phyloP scores from a whole-genome alignment of 495 filamentous ascomycete genomes.

The Aspergillus funiculosus region DNA sequence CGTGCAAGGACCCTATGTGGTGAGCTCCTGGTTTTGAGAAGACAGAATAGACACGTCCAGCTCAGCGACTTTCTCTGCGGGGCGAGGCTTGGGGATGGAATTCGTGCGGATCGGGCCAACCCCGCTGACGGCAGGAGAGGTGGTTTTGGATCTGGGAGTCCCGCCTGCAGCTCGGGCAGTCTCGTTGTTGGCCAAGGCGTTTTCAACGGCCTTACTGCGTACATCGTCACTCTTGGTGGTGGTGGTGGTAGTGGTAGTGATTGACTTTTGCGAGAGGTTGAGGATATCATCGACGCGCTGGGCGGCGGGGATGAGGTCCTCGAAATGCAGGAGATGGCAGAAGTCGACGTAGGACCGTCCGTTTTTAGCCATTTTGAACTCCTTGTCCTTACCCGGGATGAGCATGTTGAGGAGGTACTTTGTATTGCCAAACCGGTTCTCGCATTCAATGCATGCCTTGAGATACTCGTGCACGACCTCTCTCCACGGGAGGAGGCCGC shows the following conservation, averaged over 20 bases:
- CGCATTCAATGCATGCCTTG: constrained; percentile 59
- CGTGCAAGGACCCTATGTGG: constrained; percentile 20
- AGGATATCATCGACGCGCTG: constrained; percentile 58
- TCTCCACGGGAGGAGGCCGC: constrained; percentile 62
- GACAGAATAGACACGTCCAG: constrained; percentile 22
- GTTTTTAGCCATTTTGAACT: constrained; percentile 47
- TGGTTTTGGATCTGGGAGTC: constrained; percentile 27
- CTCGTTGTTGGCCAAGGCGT: constrained; percentile 47
- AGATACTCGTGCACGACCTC: constrained; percentile 73
- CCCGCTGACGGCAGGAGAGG: constrained; percentile 19
- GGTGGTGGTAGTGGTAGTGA: constrained; percentile 16
- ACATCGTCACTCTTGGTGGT: constrained; percentile 21
- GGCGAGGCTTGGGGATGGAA: constrained; percentile 27
- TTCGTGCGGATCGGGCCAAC: constrained; percentile 40
- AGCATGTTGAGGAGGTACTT: constrained; percentile 83
- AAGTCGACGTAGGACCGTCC: constrained; percentile 60
- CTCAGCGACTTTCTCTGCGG: constrained; percentile 17
- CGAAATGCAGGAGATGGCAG: constrained; percentile 56
- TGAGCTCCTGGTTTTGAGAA: constrained; percentile 25
- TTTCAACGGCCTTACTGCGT: constrained; percentile 44
- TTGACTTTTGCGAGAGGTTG: constrained; percentile 47
- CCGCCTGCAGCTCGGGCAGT: constrained; percentile 42
- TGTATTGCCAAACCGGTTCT: constrained; percentile 85
- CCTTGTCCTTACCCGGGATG: constrained; percentile 68
- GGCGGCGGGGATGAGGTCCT: constrained; percentile 54